phyloP scores from a whole-genome alignment of 495 filamentous ascomycete genomes.

The Trichocladium uniseriatum region DNA sequence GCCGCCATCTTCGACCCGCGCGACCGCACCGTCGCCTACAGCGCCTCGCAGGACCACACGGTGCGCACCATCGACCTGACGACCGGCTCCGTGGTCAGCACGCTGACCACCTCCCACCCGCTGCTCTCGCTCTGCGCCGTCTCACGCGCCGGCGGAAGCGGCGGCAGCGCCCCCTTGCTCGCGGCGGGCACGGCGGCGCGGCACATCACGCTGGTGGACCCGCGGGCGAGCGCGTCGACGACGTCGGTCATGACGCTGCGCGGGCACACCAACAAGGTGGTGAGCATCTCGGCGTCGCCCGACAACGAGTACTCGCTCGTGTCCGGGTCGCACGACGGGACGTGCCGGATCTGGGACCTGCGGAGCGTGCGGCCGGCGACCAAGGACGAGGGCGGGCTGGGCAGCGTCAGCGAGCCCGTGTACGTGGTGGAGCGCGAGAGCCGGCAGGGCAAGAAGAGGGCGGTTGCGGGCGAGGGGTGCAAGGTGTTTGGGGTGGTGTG shows the following conservation, averaged over 20 bases:
- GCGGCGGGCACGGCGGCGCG: constrained; percentile 80
- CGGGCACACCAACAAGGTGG: constrained; percentile 80
- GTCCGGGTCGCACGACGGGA: constrained; percentile 80
- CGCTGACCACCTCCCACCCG: constrained; percentile 70
- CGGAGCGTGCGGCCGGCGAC: constrained; percentile 59
- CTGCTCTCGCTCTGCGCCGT: constrained; percentile 67
- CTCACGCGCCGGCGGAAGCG: constrained; percentile 31
- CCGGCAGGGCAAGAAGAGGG: constrained; percentile 50
- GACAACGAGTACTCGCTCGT: constrained; percentile 70
- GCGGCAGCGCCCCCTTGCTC: constrained; percentile 49
- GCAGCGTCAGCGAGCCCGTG: constrained; percentile 66
- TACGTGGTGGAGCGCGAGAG: constrained; percentile 74
- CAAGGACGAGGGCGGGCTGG: constrained; percentile 44
- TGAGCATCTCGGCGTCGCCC: constrained; percentile 58
- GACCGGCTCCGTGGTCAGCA: constrained; percentile 62
- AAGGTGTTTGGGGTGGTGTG: constrained; percentile 90
- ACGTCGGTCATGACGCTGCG: constrained; percentile 78
- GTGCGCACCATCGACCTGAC: constrained; percentile 85
- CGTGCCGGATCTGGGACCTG: constrained; percentile 87
- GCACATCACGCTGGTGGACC: constrained; percentile 84
- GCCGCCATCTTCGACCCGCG: constrained; percentile 71
- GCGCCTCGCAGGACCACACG: constrained; percentile 77
- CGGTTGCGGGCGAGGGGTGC: constrained; percentile 61
- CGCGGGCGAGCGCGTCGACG: constrained; percentile 59
- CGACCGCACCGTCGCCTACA: constrained; percentile 84